A percentile compares a stretch with the other conserved stretches of the same genome.
Conservation (phyloP, 2,329 filamentous ascomycete species). For the Pseudopyrenochaeta lycopersici region DNA sequence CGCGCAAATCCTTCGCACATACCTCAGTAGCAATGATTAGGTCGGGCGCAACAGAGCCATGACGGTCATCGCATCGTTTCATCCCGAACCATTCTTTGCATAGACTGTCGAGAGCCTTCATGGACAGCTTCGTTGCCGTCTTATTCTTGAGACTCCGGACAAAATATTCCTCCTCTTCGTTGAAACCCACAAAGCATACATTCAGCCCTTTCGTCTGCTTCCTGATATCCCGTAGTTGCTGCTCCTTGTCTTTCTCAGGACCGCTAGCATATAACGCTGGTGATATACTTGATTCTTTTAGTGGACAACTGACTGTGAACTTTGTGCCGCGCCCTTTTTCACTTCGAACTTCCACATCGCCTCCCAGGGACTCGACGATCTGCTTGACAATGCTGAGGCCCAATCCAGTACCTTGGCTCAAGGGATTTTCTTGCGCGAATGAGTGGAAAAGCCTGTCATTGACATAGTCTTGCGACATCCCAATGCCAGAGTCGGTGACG, state of each 20-base stretch:
- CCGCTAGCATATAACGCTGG: constrained; percentile 32
- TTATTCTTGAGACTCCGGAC: constrained; percentile 43
- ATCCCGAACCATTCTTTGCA: constrained; percentile 50
- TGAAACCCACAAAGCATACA: constrained; percentile 45
- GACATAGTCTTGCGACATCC: constrained; percentile 52
- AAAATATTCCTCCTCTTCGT: constrained; percentile 43
- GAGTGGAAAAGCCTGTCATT: constrained; percentile 49
- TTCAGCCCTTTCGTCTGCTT: constrained; percentile 42
- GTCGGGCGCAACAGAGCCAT: constrained; percentile 26
- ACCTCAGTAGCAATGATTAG: constrained; percentile 44
- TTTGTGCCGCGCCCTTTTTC: constrained; percentile 48
- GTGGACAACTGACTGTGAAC: constrained; percentile 46
- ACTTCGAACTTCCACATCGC: constrained; percentile 48
- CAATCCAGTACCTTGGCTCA: constrained; percentile 50
- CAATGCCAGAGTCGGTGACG: constrained; percentile 51
- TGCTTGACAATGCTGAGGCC: constrained; percentile 52
- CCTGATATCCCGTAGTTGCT: constrained; percentile 27
- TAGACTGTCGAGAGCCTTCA: constrained; percentile 43
- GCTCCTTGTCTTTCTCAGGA: constrained; percentile 34
- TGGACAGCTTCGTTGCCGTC: constrained; percentile 37
- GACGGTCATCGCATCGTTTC: constrained; percentile 27
- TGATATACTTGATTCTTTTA: constrained; percentile 42
- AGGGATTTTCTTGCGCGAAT: constrained; percentile 51
- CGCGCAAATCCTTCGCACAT: constrained; percentile 39
- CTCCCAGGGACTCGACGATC: constrained; percentile 48